phyloP scores from a whole-genome alignment of 2,329 filamentous ascomycete genomes.

The Pseudogymnoascus sp. region DNA sequence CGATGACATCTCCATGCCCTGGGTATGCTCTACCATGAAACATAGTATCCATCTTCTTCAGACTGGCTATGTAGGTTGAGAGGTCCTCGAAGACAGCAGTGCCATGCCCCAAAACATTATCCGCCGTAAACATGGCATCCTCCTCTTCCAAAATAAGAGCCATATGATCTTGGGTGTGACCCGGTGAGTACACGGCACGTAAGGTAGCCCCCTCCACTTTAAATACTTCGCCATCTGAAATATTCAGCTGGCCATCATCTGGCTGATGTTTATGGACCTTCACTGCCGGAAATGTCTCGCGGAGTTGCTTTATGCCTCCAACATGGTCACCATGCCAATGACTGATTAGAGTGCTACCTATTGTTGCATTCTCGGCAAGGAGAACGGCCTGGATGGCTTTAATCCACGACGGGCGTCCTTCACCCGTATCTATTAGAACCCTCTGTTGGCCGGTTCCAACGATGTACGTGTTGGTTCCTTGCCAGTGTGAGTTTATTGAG shows the following conservation, averaged over 20 bases:
- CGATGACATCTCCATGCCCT: slow-evolving; percentile 74
- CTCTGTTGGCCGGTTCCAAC: slow-evolving; percentile 65
- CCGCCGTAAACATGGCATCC: slow-evolving; percentile 77
- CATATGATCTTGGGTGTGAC: slow-evolving; percentile 79
- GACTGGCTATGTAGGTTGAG: slow-evolving; percentile 54
- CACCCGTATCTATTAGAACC: slow-evolving; percentile 82
- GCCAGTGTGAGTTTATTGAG: slow-evolving; percentile 36
- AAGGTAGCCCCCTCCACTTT: slow-evolving; percentile 55
- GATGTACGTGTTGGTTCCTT: slow-evolving; percentile 92
- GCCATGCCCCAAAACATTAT: slow-evolving; percentile 81
- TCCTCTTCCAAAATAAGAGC: slow-evolving; percentile 68
- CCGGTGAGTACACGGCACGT: slow-evolving; percentile 56
- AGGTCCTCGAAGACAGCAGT: slow-evolving; percentile 81
- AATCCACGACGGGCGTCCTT: slow-evolving; percentile 67
- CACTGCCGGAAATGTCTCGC: slow-evolving; percentile 52
- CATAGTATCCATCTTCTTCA: slow-evolving; percentile 58
- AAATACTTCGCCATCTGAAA: slow-evolving; percentile 47
- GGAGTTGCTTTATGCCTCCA: slow-evolving; percentile 64
- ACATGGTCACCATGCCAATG: slow-evolving; percentile 92
- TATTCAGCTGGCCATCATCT: slow-evolving; percentile 40
- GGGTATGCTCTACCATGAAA: slow-evolving; percentile 71
- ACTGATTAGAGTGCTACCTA: slow-evolving; percentile 68
- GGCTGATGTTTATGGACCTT: slow-evolving; percentile 61
- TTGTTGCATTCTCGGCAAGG: slow-evolving; percentile 54
- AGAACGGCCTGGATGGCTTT: slow-evolving; percentile 56